Percentiles rank a stretch among this genome's conserved stretches.
Evolutionary conservation across 768 basidiomycete species (phyloP).

Genomic region (Hydnum rufescens): DNA sequence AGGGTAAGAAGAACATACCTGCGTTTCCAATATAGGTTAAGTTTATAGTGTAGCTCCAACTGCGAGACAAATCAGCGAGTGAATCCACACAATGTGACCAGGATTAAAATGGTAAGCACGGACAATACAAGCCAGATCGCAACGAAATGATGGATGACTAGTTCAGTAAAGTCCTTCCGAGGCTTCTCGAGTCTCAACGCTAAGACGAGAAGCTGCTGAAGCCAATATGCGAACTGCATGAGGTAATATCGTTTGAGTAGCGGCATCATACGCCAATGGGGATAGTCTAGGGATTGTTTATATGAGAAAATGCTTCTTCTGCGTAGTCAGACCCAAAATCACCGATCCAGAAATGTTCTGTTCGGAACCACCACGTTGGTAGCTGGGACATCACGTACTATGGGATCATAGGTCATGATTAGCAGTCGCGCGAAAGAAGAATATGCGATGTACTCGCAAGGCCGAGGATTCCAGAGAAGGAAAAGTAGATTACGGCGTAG

Average conservation of each 20-base stretch:
- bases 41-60: conserved; percentile 71
- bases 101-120: no score
- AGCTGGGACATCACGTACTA: conserved; percentile 67
- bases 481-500: conserved; percentile 71
- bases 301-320: no score
- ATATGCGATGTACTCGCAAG: conserved; percentile 29
- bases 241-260: conserved; percentile 85
- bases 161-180: conserved; percentile 72
- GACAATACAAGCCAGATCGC: conserved; percentile 89
- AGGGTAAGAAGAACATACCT: no score
- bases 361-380: conserved; percentile 77
- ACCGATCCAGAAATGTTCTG: conserved; percentile 49
- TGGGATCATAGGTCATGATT: not conserved
- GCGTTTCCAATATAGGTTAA: conserved; percentile 77
- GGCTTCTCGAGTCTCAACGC: conserved; percentile 81
- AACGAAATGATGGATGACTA: conserved; percentile 78
- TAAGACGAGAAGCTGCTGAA: conserved; percentile 77
- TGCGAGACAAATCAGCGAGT: no score
- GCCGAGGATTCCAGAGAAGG: conserved; percentile 49
- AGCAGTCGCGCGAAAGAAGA: no score
- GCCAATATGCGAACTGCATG: conserved; percentile 85
- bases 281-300: no score
- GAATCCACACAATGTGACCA: no score
- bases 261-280: conserved; percentile 71
- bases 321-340: not conserved